Evolutionary conservation across 23 red algal genomes (phyloP), one percentile per base, ranked within the genome.

Genomic region (Gracilaria domingensis): DNA sequence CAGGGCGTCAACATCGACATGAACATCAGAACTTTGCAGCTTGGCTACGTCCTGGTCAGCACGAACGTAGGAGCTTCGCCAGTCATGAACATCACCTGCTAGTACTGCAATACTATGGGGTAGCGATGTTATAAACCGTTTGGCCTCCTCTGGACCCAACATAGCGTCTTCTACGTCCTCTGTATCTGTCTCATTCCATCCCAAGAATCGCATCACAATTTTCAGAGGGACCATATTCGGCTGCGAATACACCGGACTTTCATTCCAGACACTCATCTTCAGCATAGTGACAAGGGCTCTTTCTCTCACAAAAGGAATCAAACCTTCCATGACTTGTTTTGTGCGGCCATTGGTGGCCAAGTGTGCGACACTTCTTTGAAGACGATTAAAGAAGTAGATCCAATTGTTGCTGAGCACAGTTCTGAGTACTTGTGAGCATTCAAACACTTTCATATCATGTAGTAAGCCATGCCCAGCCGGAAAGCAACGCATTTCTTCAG

Each of bases 241-340:
- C 26, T 24, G n/a, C 29, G 72, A 26, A 20, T 49, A 77, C 20
- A 77, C 72, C 24, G 72, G n/a, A 23, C 40, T 77, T 45, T 77
- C 72, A 77, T 18, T 77, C 72, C 72, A 77, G 50, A n/a, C 38
- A 23, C 72, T 77, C 72, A 30, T 77, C 39, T 32, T 77, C 1
- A 77, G 50, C 72, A 77, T 77, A 25, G 72, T 77, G 8, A 77
- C 72, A 30, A 77, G 72, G 4, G 72, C 72, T 26, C 72, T 45
- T 50, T 77, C 72, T 77, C 72, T 45, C 23, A 77, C 17, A 51
- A 77, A 77, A 28, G 72, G 72, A 77, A 77, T 37, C 40, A 77
- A 26, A 25, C 72, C 72, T 11, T 77, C 72, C 20, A 77, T 34
- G 26, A 77, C 39, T 25, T 77, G 72, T 77, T 25, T 77, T 25